phyloP scores from a whole-genome alignment of 2,329 filamentous ascomycete genomes.

The Ascochyta rabiei region DNA sequence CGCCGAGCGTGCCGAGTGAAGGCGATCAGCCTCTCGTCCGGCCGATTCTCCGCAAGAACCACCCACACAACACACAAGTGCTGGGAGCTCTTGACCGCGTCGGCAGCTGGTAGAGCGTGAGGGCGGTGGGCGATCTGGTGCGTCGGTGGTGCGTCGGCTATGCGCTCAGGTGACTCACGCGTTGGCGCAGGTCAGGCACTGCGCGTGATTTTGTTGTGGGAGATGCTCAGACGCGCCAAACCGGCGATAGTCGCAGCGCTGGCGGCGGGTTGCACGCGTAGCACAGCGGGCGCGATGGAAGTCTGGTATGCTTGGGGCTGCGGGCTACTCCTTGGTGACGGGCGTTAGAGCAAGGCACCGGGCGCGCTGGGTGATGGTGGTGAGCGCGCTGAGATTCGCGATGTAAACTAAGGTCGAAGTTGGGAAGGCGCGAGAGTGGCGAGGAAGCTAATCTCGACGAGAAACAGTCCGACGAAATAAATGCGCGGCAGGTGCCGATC shows the following conservation, averaged over 20 bases:
- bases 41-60: constrained; percentile 35
- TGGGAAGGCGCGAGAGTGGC: constrained; percentile 44
- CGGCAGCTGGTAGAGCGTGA: constrained; percentile 12
- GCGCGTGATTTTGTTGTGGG: constrained; percentile 20
- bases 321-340: constrained; percentile 28
- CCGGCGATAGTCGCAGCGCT: constrained; percentile 24
- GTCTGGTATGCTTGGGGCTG: constrained; percentile 28
- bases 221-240: constrained; percentile 25
- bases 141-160: constrained; percentile 19
- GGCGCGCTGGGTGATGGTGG: constrained; percentile 27
- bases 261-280: constrained; percentile 41
- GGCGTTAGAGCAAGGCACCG: constrained; percentile 38
- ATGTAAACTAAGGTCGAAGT: constrained; percentile 46
- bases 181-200: constrained; percentile 13
- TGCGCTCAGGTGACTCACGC: constrained; percentile 29
- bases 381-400: constrained; percentile 44
- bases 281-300: constrained; percentile 32
- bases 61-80: constrained; percentile 15
- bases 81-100: constrained; percentile 9
- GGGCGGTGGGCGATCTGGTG: constrained; percentile 21
- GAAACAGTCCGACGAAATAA: constrained; percentile 21
- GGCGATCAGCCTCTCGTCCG: constrained; percentile 42
- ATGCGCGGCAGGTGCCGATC: constrained; percentile 21
- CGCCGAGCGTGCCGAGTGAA: constrained; percentile 43
- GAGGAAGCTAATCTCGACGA: constrained; percentile 26